Evolutionary conservation across 345 rosid genomes (phyloP), one percentile per base, ranked within the genome.

Genomic region (Moricandia arvensis): DNA sequence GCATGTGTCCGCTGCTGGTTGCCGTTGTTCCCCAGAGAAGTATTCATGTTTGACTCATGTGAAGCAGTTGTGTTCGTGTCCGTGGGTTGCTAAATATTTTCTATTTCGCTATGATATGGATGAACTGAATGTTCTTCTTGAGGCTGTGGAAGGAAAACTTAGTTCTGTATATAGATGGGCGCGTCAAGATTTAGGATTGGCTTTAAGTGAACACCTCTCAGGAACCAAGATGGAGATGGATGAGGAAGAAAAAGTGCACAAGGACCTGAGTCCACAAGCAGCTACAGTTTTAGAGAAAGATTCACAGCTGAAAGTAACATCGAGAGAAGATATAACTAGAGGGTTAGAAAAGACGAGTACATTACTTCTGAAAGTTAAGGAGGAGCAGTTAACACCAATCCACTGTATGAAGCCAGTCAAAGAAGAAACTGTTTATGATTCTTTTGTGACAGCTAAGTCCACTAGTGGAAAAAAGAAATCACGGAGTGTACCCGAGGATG

Each of bases 91-190:
- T 76, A 96, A 87, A 83, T 82, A 69, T 86, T 89, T 86, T 82
- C 89, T 96, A 63, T 96, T 87, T 78, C 97, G 99, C 62, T 91
- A 96, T 63, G 91, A 93, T 71, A 77, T 85, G 53, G 84, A 78
- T 75, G 99, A 96, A 74, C 84, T 96, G 69, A 77, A 91, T 81
- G 85, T 96, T 83, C 98, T 96, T 69, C 87, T 89, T 34, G 97
- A 93, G 84, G 99, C 99, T 53, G 76, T 96, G 84, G 98, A 91
- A 84, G 99, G 99, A 66, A 96, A 91, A 82, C 69, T 96, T 68
- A 89, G 97, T 81, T 89, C 99, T 63, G 85, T 96, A 26, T 96
- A 93, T 82, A 85, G 95, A 85, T 96, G 99, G 99, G 97, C 97
- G n/a, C 88, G 84, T 81, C 89, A 84, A 33, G 98, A 93, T 86